Evolutionary conservation across 139 green algal species (phyloP).

Genomic region (Chlamydomonas schloesseri): DNA sequence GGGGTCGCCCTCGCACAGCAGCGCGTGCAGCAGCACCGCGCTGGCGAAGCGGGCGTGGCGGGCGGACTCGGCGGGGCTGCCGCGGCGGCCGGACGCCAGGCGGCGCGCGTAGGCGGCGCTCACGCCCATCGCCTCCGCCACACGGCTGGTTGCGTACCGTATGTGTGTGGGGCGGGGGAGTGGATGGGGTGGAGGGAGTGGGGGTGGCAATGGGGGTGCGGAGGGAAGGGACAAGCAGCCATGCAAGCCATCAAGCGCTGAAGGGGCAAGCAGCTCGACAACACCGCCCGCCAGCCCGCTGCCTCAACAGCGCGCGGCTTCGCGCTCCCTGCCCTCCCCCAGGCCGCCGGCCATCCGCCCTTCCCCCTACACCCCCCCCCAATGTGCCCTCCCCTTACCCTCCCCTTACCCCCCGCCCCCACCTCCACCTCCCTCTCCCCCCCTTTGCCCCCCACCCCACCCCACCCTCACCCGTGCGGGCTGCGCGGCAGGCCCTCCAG

Average conservation of each 20-base stretch:
- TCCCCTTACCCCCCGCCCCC: too few species aligned
- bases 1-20: slow-evolving; percentile 57
- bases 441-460: background rate
- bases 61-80: background rate
- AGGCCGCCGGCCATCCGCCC: too few species aligned
- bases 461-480: slow-evolving; percentile 10
- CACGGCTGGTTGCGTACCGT: slow-evolving; percentile 5
- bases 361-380: too few species aligned
- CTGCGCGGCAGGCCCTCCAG: slow-evolving; percentile 28
- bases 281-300: too few species aligned
- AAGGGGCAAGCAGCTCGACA: too few species aligned
- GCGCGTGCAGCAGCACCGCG: slow-evolving; percentile 54
- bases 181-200: background rate
- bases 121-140: slow-evolving; percentile 33
- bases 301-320: too few species aligned
- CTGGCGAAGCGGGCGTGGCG: slow-evolving; percentile 66
- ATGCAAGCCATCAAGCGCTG: too few species aligned
- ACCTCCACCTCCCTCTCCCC: background rate
- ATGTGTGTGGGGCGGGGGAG: background rate
- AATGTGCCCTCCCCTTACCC: too few species aligned
- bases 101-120: slow-evolving; percentile 21
- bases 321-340: too few species aligned
- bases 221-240: too few species aligned
- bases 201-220: too few species aligned
- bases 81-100: slow-evolving; percentile 6